A percentile compares a stretch with the other conserved stretches of the same genome.
phyloP scores from a whole-genome alignment of 306 rosid species.

The Sesbania bispinosa region DNA sequence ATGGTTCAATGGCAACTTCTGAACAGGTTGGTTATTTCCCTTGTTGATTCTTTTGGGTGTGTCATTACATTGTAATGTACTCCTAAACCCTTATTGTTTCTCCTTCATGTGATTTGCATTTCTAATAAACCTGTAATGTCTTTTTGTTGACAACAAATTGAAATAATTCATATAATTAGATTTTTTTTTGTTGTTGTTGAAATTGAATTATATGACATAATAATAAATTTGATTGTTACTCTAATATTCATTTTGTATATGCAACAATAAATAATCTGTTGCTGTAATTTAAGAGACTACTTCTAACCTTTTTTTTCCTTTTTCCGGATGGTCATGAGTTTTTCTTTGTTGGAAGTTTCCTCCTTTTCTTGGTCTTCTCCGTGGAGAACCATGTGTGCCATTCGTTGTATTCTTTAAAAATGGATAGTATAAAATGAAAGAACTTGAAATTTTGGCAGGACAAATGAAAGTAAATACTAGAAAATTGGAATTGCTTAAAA shows the following conservation, averaged over 20 bases:
- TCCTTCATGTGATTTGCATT: conserved; percentile 6
- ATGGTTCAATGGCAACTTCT: conserved; percentile 96
- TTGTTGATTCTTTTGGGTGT: background rate
- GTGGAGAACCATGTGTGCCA: background rate
- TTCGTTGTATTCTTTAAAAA: background rate
- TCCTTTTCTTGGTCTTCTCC: background rate
- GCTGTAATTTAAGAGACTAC: background rate
- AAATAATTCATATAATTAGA: background rate
- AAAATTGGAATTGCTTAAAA: no score
- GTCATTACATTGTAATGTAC: background rate
- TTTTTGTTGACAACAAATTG: conserved; percentile 4
- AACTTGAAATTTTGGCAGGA: background rate
- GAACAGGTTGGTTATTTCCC: conserved; percentile 70
- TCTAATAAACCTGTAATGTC: background rate
- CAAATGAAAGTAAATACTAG: no score
- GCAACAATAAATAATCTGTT: background rate
- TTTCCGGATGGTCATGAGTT: background rate
- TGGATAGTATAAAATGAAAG: background rate
- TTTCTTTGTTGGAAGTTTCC: background rate
- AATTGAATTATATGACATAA: background rate
- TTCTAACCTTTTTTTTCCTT: background rate
- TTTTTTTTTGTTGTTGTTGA: background rate
- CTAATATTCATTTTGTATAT: background rate
- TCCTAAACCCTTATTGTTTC: background rate
- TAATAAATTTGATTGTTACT: background rate